A percentile compares a stretch with the other conserved stretches of the same genome.
Conservation (phyloP, 441 rosid species). For the Hypseocharis bilobata region DNA sequence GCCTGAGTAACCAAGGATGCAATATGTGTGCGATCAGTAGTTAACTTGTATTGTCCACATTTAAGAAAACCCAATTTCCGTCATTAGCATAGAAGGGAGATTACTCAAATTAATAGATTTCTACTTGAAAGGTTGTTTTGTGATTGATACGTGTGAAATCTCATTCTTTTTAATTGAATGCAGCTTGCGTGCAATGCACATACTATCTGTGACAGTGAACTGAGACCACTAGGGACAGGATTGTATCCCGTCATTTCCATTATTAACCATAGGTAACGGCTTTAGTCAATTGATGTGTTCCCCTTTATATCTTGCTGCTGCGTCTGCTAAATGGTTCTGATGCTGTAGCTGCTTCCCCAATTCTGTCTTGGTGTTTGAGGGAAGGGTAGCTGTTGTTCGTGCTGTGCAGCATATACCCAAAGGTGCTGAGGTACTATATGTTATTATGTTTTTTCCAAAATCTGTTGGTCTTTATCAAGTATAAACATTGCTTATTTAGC, state of each 20-base stretch:
- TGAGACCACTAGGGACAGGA: conserved; percentile 92
- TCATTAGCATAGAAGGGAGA: neutral
- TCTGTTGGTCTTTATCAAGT: neutral
- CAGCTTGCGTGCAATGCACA: conserved; percentile 98
- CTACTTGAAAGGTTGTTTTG: conserved; percentile 9
- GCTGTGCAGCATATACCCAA: conserved; percentile 55
- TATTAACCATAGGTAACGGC: conserved; percentile 75
- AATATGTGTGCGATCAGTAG: neutral
- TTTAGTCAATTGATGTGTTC: conserved; percentile 7
- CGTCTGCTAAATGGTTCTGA: conserved; percentile 21
- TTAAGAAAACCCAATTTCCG: neutral
- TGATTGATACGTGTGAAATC: conserved; percentile 14
- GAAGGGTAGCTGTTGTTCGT: conserved; percentile 62
- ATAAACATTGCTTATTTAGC: neutral
- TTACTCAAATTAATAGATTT: neutral
- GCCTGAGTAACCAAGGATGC: neutral
- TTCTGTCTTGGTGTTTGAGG: conserved; percentile 74
- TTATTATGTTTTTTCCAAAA: conserved; percentile 5
- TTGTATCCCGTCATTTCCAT: conserved; percentile 77
- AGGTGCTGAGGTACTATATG: conserved; percentile 59
- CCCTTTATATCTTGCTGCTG: conserved; percentile 13
- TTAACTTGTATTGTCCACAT: neutral
- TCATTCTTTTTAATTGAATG: conserved; percentile 22
- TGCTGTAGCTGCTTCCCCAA: conserved; percentile 78
- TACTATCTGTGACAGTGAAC: conserved; percentile 81